These are phyloP conservation scores for Mycena capillaripes DNA, from an alignment of 768 basidiomycete genomes.

Conservation along the genomic window DNA sequence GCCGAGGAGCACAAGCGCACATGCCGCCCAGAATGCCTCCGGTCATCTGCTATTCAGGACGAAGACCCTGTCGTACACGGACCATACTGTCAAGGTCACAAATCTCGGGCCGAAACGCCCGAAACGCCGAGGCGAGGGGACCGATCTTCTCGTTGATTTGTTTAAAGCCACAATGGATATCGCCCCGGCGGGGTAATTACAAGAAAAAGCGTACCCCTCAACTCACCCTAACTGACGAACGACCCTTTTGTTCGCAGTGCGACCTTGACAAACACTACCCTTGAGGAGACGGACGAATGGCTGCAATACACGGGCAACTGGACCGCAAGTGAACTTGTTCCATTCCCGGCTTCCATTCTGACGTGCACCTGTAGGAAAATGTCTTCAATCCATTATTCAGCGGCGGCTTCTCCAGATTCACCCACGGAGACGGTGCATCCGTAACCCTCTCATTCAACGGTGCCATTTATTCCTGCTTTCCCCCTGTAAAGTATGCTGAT, in stretches of 20 bases:
- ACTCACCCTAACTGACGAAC: too few species aligned
- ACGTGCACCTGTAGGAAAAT: too few species aligned
- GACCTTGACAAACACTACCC: slow-evolving; percentile 28
- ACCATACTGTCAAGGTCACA: slow-evolving; percentile 26
- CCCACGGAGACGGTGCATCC: slow-evolving; percentile 24
- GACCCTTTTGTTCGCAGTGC: too few species aligned
- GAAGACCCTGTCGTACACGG: slow-evolving; percentile 8
- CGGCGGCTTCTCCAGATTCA: slow-evolving; percentile 32
- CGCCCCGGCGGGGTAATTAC: slow-evolving; percentile 32
- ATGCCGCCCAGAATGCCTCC: slow-evolving; percentile 16
- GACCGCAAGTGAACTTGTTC: slow-evolving; percentile 18
- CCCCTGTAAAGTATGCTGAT: too few species aligned
- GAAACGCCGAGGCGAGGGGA: slow-evolving; percentile 21
- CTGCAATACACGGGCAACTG: slow-evolving; percentile 32
- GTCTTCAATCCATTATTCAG: slow-evolving; percentile 34
- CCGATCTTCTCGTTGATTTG: slow-evolving; percentile 30
- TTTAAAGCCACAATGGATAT: slow-evolving; percentile 29
- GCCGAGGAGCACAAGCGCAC: slow-evolving; percentile 8
- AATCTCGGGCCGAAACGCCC: slow-evolving; percentile 23
- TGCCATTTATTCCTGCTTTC: not conserved
- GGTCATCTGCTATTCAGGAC: slow-evolving; percentile 24
- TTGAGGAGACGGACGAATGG: slow-evolving; percentile 30
- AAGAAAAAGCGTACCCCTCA: too few species aligned
- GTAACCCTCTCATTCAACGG: slow-evolving; percentile 31
- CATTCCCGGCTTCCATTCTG: too few species aligned